Base-by-base conservation (phyloP, 2,329 filamentous ascomycete species). In the Simplicillium aogashimaense region DNA sequence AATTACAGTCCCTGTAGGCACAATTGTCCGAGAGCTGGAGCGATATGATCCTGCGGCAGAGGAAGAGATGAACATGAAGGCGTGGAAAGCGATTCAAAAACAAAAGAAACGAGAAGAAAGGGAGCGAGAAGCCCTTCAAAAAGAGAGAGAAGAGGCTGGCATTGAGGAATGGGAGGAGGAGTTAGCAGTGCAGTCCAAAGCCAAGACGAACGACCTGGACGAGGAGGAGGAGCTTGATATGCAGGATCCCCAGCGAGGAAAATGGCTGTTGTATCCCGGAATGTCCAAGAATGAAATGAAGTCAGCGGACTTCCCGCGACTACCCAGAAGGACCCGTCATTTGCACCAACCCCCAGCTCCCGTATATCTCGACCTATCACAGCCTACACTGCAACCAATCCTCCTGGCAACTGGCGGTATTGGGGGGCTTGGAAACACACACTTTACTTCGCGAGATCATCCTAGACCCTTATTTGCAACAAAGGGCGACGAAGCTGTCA, bases 1-100 rank as follows among this genome's bases (percentile, higher is more conserved):
- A 52, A 78, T 98, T 45, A 83, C 85, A 28, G 92, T 98, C 0
- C 92, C 92, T 0, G 84, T 97, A 5, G 92, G 92, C 4, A 98
- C 92, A 0, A 80, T 98, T 3, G 74, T 98, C 3, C 74, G 86
- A 28, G 92, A 98, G 61, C 64, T 95, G 3, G 76, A 78, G 48
- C 73, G 92, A 30, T 66, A 79, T 39, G 89, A 97, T 55, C 87
- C 88, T 0, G 69, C 84, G 6, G 76, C 75, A 8, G 81, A 88
- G 38, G 83, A 88, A 52, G 56, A 55, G 10, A 50, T 61, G 25
- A 48, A 55, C 12, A 52, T 60, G 45, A 56, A 53, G 25, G 53
- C 58, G 2, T 63, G 53, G 46, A 48, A 50, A 15, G 53, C 51
- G 2, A 43, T 58, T 25, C 46, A 58, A 45, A 65, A 63, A 44